Evolutionary conservation across 75 land plant species (phyloP).

Genomic region (Pseudotsuga menziesii): DNA sequence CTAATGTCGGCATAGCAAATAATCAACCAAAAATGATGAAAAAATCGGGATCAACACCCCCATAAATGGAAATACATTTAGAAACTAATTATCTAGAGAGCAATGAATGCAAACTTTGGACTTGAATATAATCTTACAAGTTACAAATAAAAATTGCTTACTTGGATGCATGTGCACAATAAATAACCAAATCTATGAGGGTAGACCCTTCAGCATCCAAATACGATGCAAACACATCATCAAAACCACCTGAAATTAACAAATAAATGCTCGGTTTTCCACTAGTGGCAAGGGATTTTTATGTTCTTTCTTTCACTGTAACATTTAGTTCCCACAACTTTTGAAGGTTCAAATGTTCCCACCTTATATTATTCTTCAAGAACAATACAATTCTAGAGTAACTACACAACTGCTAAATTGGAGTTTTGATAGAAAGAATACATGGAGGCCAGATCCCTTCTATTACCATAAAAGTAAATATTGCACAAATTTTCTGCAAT

Average conservation of each 20-base stretch:
- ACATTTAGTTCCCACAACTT: conserved; percentile 21
- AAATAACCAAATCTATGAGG: too few species aligned
- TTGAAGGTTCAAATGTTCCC: conserved; percentile 29
- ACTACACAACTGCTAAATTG: background rate
- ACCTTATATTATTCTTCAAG: conserved; percentile 23
- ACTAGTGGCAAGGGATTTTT: conserved; percentile 8
- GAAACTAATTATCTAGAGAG: too few species aligned
- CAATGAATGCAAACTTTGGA: too few species aligned
- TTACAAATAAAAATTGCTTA: too few species aligned
- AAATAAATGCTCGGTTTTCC: conserved; percentile 23
- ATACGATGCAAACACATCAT: conserved; percentile 6
- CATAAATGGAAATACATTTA: too few species aligned
- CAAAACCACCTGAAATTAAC: conserved; percentile 20
- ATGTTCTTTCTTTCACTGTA: conserved; percentile 11
- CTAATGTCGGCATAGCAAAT: too few species aligned
- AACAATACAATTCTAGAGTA: background rate
- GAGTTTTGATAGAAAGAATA: background rate
- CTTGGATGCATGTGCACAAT: too few species aligned
- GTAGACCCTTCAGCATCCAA: too few species aligned
- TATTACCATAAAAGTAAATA: background rate
- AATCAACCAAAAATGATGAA: too few species aligned
- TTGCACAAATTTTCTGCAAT: background rate
- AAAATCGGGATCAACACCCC: too few species aligned
- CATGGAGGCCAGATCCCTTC: background rate
- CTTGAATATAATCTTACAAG: too few species aligned